phyloP scores from a whole-genome alignment of 78 protist species.

The Chrysochromulina tobinii region DNA sequence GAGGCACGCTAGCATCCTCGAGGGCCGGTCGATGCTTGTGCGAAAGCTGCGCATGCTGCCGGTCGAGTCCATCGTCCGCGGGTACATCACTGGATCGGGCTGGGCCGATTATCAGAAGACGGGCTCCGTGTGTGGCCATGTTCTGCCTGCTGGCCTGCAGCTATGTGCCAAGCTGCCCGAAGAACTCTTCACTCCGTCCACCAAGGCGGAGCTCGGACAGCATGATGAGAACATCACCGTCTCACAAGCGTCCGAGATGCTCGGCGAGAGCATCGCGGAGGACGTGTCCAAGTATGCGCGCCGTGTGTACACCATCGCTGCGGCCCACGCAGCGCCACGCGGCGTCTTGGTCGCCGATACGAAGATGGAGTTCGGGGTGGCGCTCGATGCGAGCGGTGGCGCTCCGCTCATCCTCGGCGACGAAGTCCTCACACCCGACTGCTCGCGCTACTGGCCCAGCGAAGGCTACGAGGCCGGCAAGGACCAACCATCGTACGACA shows the following conservation, averaged over 20 bases:
- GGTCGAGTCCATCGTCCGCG: slow-evolving; percentile 65
- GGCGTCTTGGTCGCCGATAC: slow-evolving; percentile 60
- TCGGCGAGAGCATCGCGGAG: slow-evolving; percentile 19
- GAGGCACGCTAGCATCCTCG: neutral
- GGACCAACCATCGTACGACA: slow-evolving; percentile 23
- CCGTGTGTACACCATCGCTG: slow-evolving; percentile 12
- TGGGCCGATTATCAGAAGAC: slow-evolving; percentile 39
- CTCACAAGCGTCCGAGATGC: neutral
- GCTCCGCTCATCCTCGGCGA: slow-evolving; percentile 53
- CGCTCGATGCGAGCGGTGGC: neutral
- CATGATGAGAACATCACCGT: slow-evolving; percentile 69
- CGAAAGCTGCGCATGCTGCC: slow-evolving; percentile 58
- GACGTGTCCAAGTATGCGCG: neutral
- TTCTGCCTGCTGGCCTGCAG: slow-evolving; percentile 48
- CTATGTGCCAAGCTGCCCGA: slow-evolving; percentile 40
- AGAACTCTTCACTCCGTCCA: slow-evolving; percentile 67
- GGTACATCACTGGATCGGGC: slow-evolving; percentile 68
- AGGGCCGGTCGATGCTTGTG: slow-evolving; percentile 51
- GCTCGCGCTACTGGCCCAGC: slow-evolving; percentile 61
- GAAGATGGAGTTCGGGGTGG: slow-evolving; percentile 65
- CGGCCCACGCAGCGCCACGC: slow-evolving; percentile 2
- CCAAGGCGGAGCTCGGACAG: slow-evolving; percentile 65
- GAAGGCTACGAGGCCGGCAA: slow-evolving; percentile 28
- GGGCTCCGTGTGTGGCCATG: slow-evolving; percentile 48
- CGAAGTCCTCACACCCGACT: slow-evolving; percentile 68